Evolutionary conservation across 2,329 filamentous ascomycete species (phyloP).

Genomic region (Colletotrichum aenigma): DNA sequence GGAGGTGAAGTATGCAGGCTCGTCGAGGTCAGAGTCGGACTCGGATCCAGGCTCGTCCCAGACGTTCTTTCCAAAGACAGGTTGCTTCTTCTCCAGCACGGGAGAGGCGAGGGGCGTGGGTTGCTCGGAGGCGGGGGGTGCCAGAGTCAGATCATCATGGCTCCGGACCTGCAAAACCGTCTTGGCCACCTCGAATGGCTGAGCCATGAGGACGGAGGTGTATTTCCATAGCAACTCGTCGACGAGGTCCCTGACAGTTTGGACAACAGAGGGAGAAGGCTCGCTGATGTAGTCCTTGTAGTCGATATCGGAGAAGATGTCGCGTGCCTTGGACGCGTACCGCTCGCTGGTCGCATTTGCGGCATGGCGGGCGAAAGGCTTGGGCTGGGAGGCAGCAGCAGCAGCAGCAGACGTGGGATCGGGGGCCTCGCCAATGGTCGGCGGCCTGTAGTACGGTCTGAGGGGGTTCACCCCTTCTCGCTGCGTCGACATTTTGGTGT

Average conservation of each 20-base stretch:
- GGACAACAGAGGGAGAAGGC: conserved; percentile 73
- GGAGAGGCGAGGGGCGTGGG: conserved; percentile 30
- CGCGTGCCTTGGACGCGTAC: conserved; percentile 72
- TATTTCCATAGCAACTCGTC: conserved; percentile 94
- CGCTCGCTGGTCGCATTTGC: conserved; percentile 42
- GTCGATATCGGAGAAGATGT: conserved; percentile 88
- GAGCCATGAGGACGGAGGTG: conserved; percentile 83
- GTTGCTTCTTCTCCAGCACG: conserved; percentile 30
- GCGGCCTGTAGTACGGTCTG: conserved; percentile 72
- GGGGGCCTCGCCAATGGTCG: conserved; percentile 54
- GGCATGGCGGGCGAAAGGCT: conserved; percentile 44
- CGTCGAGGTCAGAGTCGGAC: conserved; percentile 73
- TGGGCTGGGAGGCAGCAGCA: conserved; percentile 36
- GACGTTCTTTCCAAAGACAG: conserved; percentile 36
- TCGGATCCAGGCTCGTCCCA: conserved; percentile 46
- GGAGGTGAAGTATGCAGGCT: conserved; percentile 85
- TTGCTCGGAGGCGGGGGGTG: conserved; percentile 20
- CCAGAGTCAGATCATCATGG: conserved; percentile 47
- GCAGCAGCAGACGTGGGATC: conserved; percentile 35
- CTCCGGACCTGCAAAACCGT: conserved; percentile 81
- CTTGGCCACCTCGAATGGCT: conserved; percentile 98
- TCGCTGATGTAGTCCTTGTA: conserved; percentile 88
- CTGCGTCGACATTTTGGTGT: conserved; percentile 49
- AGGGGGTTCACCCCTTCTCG: conserved; percentile 64
- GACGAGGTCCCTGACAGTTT: conserved; percentile 76